These are phyloP conservation scores for Clarireedia monteithiana DNA, from an alignment of 2,329 filamentous ascomycete genomes.

Conservation along the genomic window DNA sequence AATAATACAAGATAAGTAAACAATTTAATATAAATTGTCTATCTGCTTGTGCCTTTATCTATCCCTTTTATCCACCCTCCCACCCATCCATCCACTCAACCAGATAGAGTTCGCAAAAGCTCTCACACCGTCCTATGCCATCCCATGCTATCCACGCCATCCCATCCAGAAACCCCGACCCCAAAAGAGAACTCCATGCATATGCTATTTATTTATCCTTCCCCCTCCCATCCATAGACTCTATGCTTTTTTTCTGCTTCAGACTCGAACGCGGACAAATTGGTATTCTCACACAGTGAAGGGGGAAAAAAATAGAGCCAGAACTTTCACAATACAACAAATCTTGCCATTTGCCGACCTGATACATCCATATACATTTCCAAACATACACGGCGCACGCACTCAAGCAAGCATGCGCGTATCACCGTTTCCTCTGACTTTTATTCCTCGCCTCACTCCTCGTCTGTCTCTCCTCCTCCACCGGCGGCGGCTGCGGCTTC, in stretches of 20 bases:
- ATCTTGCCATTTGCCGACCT: no score
- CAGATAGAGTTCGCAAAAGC: no score
- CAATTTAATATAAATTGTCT: no score
- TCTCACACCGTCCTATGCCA: not conserved
- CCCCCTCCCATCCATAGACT: not conserved
- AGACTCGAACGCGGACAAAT: not conserved
- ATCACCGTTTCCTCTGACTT: slow-evolving; percentile 15
- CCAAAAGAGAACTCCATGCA: no score
- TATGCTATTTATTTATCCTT: not conserved
- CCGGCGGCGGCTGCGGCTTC: slow-evolving; percentile 7
- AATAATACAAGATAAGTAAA: no score
- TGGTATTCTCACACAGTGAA: not conserved
- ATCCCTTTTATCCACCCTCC: no score
- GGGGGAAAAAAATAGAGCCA: no score
- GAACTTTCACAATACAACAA: no score
- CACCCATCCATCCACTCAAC: not conserved
- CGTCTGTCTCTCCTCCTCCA: slow-evolving; percentile 33
- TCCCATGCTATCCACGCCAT: not conserved
- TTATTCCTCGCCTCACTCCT: slow-evolving; percentile 26
- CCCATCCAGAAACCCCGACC: no score
- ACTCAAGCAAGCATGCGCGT: not conserved
- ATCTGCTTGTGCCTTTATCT: no score
- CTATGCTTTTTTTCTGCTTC: not conserved
- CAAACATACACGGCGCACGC: no score
- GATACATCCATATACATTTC: no score